phyloP scores from a whole-genome alignment of 1,139 yeast species.

The Nematodospora anomalae region DNA sequence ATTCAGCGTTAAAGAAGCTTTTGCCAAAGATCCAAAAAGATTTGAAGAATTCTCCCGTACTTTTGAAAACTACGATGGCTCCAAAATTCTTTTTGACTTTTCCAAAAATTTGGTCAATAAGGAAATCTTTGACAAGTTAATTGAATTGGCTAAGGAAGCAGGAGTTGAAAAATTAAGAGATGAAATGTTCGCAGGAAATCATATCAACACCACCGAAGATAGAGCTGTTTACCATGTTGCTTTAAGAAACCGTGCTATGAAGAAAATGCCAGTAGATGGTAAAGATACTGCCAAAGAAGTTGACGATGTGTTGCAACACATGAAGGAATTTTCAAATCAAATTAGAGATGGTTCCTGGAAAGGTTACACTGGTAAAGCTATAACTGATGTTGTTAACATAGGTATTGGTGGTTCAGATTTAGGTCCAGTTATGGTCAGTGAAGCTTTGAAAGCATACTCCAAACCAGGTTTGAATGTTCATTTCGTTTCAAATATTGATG shows the following conservation, averaged over 20 bases:
- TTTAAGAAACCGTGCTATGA: slow-evolving; percentile 84
- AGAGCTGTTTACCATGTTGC: slow-evolving; percentile 98
- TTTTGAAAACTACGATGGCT: slow-evolving; percentile 80
- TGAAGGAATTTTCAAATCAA: slow-evolving; percentile 89
- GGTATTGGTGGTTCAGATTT: slow-evolving; percentile 99
- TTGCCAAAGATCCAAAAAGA: slow-evolving; percentile 70
- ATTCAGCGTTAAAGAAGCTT: slow-evolving; percentile 75
- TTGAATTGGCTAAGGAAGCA: slow-evolving; percentile 87
- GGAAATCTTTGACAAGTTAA: slow-evolving; percentile 64
- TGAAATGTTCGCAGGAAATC: slow-evolving; percentile 87
- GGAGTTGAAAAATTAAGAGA: slow-evolving; percentile 85
- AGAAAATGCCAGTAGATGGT: slow-evolving; percentile 86
- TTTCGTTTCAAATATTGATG: slow-evolving; percentile 97
- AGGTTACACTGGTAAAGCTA: slow-evolving; percentile 93
- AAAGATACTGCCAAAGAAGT: slow-evolving; percentile 87
- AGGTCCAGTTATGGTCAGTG: slow-evolving; percentile 99
- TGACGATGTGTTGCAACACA: slow-evolving; percentile 85
- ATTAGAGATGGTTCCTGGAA: slow-evolving; percentile 94
- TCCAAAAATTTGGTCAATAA: slow-evolving; percentile 92
- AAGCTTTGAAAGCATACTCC: slow-evolving; percentile 89
- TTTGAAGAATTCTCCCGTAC: slow-evolving; percentile 74
- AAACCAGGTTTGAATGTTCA: slow-evolving; percentile 76
- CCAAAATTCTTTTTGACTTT: slow-evolving; percentile 88
- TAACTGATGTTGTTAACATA: slow-evolving; percentile 92
- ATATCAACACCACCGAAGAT: slow-evolving; percentile 92